phyloP scores from a whole-genome alignment of 1,284 basidiomycete species.

The Sparassis latifolia region DNA sequence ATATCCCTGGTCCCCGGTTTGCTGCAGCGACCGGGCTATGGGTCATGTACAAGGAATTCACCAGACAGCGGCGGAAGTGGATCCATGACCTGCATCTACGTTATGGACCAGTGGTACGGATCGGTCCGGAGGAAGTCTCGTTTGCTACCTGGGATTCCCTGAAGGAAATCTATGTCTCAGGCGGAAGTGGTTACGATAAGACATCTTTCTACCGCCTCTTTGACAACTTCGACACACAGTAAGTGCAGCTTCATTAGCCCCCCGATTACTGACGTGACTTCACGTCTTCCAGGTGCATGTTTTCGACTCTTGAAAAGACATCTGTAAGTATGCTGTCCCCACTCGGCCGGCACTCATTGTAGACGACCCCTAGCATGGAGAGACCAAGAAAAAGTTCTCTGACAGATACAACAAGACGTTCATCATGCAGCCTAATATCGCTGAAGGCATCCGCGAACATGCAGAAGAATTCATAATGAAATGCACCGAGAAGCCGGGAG shows the following conservation, averaged over 20 bases:
- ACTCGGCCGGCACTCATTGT: not conserved
- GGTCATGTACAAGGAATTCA: constrained; percentile 19
- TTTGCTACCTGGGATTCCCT: constrained; percentile 18
- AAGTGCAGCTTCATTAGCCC: not conserved
- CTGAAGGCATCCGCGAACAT: constrained; percentile 12
- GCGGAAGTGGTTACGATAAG: constrained; percentile 21
- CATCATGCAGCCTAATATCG: constrained; percentile 14
- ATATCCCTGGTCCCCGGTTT: constrained; percentile 18
- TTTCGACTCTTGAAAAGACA: constrained; percentile 15
- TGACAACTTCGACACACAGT: constrained; percentile 14
- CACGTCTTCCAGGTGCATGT: constrained; percentile 15
- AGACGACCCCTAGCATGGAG: constrained; percentile 13
- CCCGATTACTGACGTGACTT: not conserved
- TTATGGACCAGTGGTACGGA: constrained; percentile 22
- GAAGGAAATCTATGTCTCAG: constrained; percentile 21
- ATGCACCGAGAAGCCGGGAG: constrained; percentile 10
- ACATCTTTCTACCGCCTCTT: constrained; percentile 17
- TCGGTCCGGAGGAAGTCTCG: constrained; percentile 23
- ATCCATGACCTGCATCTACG: constrained; percentile 18
- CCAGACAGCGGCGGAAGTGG: constrained; percentile 10
- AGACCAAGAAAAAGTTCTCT: constrained; percentile 16
- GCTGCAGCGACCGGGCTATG: constrained; percentile 17
- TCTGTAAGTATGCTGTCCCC: constrained; percentile 7
- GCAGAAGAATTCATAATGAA: constrained; percentile 11
- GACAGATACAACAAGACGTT: constrained; percentile 18